These are phyloP conservation scores for Pseudonitzschia multistriata DNA, from an alignment of 108 stramenopile species.

Conservation along the genomic window DNA sequence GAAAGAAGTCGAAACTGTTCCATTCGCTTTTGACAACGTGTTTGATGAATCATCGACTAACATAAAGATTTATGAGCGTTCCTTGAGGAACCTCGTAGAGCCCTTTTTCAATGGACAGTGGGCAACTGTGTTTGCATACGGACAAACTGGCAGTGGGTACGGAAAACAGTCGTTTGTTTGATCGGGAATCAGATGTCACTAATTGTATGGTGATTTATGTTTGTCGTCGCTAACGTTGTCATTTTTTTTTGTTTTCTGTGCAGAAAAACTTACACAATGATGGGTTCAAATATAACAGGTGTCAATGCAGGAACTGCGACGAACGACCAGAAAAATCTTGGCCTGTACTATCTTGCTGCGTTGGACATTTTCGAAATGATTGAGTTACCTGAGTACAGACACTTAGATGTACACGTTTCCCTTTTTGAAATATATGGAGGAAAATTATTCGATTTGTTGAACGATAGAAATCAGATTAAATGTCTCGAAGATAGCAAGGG, in stretches of 20 bases:
- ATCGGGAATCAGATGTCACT: not conserved
- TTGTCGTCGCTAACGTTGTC: not conserved
- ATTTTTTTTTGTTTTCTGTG: slow-evolving; percentile 26
- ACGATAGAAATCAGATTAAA: slow-evolving; percentile 76
- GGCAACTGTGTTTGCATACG: slow-evolving; percentile 92
- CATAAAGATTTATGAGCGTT: slow-evolving; percentile 73
- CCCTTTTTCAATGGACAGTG: slow-evolving; percentile 87
- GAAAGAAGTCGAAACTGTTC: slow-evolving; percentile 91
- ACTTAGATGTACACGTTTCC: slow-evolving; percentile 75
- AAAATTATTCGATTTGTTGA: slow-evolving; percentile 93
- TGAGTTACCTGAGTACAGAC: slow-evolving; percentile 48
- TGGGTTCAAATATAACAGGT: slow-evolving; percentile 84
- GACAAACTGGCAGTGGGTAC: slow-evolving; percentile 76
- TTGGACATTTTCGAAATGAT: slow-evolving; percentile 86
- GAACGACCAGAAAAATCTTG: slow-evolving; percentile 60
- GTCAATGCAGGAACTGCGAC: slow-evolving; percentile 54
- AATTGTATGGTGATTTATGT: not conserved
- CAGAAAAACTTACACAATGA: slow-evolving; percentile 95
- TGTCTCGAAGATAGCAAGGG: slow-evolving; percentile 95
- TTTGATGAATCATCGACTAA: slow-evolving; percentile 78
- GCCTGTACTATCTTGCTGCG: slow-evolving; percentile 90
- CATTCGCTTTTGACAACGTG: slow-evolving; percentile 96
- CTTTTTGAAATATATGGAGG: slow-evolving; percentile 99
- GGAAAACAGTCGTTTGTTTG: not conserved
- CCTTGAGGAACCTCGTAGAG: slow-evolving; percentile 84